Evolutionary conservation across 2,329 filamentous ascomycete species (phyloP), one percentile per base, ranked within the genome.

Genomic region (Cladosporium sp.): DNA sequence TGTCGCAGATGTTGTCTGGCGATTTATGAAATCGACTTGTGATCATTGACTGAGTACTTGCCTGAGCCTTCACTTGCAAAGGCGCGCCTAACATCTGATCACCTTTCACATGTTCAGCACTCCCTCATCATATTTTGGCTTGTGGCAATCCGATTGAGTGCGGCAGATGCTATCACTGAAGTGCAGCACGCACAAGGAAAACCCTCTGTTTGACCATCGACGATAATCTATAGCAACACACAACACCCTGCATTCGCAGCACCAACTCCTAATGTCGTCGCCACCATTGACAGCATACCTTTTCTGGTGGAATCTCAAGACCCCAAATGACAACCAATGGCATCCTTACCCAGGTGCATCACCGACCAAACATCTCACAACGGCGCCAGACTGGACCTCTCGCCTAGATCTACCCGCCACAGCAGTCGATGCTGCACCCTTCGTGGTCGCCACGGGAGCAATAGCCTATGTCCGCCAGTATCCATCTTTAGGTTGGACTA

Each of bases 221-320:
- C 8, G 9, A 28, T 4, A 28, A 28, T 28, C 25, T 28, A 28
- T 10, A 32, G 8, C 8, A 9, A 32, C 2, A 32, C 8, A 32
- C 12, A 32, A 2, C 8, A 10, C 2, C 4, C 28, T 3, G 12
- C 28, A 35, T 5, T n/a, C 3, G 17, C 42, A 25, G 9, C 45
- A 20, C 45, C 12, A 22, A 17, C 44, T n/a, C 32, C 24, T 19
- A 12, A 57, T 50, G 44, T 49, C 54, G n/a, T 49, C 47, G 5
- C 55, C 55, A 25, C 48, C 55, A 25, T 15, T 40, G 12, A 50
- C 48, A 34, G 9, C 55, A 57, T 61, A 63, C 58, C 62, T 70
- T 52, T 66, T 69, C 62, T 70, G 63, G 65, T 70, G 68, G 68
- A 65, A 65, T 48, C 47, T 58, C 59, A 70, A 71, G 59, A 59